A percentile compares a stretch with the other conserved stretches of the same genome.
Conservation (phyloP, 768 basidiomycete species). For the Hydnum rufescens region DNA sequence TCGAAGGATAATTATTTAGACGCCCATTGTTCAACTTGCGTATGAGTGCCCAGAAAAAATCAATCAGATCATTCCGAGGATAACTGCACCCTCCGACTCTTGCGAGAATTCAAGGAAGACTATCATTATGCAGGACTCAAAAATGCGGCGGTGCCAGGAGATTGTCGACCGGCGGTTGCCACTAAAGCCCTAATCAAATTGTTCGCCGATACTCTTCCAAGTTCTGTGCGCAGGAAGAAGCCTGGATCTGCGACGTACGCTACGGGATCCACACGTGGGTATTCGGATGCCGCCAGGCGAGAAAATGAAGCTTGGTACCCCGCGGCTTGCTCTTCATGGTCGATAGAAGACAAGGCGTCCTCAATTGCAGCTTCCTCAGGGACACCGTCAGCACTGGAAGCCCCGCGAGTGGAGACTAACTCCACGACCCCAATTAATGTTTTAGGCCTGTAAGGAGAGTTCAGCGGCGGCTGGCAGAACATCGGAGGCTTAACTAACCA, state of each 20-base stretch:
- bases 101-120: too few relatives aligned
- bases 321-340: slow-evolving; percentile 74
- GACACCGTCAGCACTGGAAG: slow-evolving; percentile 18
- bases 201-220: neutral
- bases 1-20: too few relatives aligned
- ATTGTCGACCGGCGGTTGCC: too few relatives aligned
- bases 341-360: slow-evolving; percentile 50
- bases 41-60: too few relatives aligned
- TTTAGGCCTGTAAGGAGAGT: slow-evolving; percentile 32
- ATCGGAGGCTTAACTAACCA: too few relatives aligned
- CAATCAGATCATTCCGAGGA: too few relatives aligned
- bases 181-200: too few relatives aligned
- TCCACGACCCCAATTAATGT: slow-evolving; percentile 43
- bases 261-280: slow-evolving; percentile 33
- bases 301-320: slow-evolving; percentile 94
- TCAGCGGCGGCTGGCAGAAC: too few relatives aligned
- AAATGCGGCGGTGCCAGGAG: too few relatives aligned
- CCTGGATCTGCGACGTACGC: slow-evolving; percentile 11
- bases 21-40: too few relatives aligned
- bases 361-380: slow-evolving; percentile 27
- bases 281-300: slow-evolving; percentile 65
- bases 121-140: too few relatives aligned
- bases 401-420: slow-evolving; percentile 21
- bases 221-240: neutral
- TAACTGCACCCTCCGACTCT: too few relatives aligned